phyloP scores from a whole-genome alignment of 1,284 basidiomycete genomes.

The Austroboletus novae-zelandiae region DNA sequence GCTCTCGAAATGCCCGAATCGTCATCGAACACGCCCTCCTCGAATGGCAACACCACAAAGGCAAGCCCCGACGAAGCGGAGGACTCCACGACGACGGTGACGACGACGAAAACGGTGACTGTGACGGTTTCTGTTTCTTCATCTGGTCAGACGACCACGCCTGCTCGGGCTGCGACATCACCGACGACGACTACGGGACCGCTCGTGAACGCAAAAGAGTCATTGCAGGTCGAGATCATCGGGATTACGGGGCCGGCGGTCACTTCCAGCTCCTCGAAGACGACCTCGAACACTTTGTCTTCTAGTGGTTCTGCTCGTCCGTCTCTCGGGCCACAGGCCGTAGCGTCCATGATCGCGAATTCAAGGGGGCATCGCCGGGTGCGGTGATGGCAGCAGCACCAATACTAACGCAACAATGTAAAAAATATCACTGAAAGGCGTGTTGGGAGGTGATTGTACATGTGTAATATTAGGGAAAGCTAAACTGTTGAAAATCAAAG shows the following conservation, averaged over 20 bases:
- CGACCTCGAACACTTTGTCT: not conserved
- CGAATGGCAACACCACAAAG: conserved; percentile 6
- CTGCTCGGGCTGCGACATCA: conserved; percentile 15
- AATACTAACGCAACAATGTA: too few relatives aligned
- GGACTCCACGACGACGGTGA: conserved; percentile 27
- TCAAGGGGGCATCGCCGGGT: conserved; percentile 1
- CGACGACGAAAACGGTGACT: conserved; percentile 20
- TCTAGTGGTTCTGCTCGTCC: conserved; percentile 2
- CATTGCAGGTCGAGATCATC: conserved; percentile 25
- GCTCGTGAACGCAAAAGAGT: conserved; percentile 6
- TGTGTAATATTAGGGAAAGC: too few relatives aligned
- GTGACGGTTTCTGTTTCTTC: conserved; percentile 6
- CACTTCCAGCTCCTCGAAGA: conserved; percentile 13
- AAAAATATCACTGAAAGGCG: too few relatives aligned
- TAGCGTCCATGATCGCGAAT: conserved; percentile 26
- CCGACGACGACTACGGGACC: conserved; percentile 1
- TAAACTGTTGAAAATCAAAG: too few relatives aligned
- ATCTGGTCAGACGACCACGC: not conserved
- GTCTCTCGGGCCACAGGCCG: conserved; percentile 19
- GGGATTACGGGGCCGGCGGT: conserved; percentile 7
- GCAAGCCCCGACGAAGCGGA: not conserved
- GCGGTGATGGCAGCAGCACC: not conserved
- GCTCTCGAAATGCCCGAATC: conserved; percentile 31
- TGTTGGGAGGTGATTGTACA: too few relatives aligned
- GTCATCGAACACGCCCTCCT: not conserved